Evolutionary conservation across 257 asterid species (phyloP).

Genomic region (Salvia hispanica): DNA sequence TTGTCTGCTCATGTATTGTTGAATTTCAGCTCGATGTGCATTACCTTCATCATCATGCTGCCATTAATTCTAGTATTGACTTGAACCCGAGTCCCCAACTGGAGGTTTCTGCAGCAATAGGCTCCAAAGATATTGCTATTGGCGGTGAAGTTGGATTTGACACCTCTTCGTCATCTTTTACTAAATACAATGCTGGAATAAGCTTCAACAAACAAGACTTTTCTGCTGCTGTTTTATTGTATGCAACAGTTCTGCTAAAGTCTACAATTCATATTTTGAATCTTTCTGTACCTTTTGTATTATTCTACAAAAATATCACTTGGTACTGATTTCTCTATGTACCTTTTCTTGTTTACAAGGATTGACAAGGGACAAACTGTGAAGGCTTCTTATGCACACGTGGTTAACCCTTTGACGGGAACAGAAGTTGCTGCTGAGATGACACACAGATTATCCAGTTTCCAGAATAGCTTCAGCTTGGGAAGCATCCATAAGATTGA

Average conservation of each 20-base stretch:
- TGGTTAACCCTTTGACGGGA: conserved; percentile 53
- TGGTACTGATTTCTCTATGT: no score
- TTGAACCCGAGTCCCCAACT: conserved; percentile 74
- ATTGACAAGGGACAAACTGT: conserved; percentile 77
- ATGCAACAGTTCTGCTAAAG: conserved; percentile 34
- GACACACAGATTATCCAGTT: conserved; percentile 62
- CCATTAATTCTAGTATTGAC: conserved; percentile 78
- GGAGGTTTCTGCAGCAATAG: conserved; percentile 76
- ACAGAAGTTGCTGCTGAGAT: conserved; percentile 84
- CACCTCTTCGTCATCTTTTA: conserved; percentile 71
- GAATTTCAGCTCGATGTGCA: conserved; percentile 75
- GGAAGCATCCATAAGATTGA: conserved; percentile 68
- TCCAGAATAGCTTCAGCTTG: conserved; percentile 67
- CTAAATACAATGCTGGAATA: conserved; percentile 76
- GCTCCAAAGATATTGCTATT: conserved; percentile 59
- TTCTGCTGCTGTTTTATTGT: conserved; percentile 76
- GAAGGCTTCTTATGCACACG: conserved; percentile 75
- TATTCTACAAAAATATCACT: no score
- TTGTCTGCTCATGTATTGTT: conserved; percentile 14
- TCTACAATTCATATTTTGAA: background rate
- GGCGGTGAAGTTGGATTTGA: conserved; percentile 84
- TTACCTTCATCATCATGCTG: conserved; percentile 67
- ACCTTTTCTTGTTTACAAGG: conserved; percentile 36
- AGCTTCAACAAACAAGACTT: conserved; percentile 76
- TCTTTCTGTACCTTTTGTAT: background rate